These are phyloP conservation scores for Mucor irregularis DNA, from an alignment of 371 early-diverging fungal genomes.

Conservation along the genomic window DNA sequence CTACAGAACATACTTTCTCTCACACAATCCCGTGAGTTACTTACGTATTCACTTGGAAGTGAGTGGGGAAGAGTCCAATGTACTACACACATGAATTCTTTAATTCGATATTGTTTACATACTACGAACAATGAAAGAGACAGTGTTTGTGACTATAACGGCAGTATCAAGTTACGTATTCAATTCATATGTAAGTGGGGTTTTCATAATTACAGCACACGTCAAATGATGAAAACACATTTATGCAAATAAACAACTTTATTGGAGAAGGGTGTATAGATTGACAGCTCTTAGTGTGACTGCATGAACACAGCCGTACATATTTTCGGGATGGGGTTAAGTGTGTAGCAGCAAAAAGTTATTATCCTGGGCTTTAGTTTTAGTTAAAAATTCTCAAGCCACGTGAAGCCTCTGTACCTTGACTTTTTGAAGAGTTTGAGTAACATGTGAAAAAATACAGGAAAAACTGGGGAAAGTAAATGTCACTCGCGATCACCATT, in stretches of 20 bases:
- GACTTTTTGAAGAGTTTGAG: neutral
- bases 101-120: no score
- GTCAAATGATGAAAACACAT: slow-evolving; percentile 2
- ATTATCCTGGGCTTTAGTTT: no score
- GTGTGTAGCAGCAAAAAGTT: neutral
- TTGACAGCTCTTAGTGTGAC: no score
- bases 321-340: neutral
- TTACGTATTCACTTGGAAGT: no score
- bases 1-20: neutral
- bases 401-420: neutral
- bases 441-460: slow-evolving; percentile 8
- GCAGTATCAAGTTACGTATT: neutral
- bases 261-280: no score
- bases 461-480: slow-evolving; percentile 3
- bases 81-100: slow-evolving; percentile 2
- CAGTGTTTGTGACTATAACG: no score
- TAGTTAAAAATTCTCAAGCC: no score
- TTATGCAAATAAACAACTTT: no score
- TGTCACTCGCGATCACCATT: no score
- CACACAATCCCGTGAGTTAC: slow-evolving; percentile 3
- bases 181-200: neutral
- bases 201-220: neutral
- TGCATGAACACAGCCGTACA: no score
- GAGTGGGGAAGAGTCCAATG: neutral
- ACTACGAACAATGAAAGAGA: neutral